Evolutionary conservation across 1,284 basidiomycete genomes (phyloP).

Genomic region (Puccinia triticina): DNA sequence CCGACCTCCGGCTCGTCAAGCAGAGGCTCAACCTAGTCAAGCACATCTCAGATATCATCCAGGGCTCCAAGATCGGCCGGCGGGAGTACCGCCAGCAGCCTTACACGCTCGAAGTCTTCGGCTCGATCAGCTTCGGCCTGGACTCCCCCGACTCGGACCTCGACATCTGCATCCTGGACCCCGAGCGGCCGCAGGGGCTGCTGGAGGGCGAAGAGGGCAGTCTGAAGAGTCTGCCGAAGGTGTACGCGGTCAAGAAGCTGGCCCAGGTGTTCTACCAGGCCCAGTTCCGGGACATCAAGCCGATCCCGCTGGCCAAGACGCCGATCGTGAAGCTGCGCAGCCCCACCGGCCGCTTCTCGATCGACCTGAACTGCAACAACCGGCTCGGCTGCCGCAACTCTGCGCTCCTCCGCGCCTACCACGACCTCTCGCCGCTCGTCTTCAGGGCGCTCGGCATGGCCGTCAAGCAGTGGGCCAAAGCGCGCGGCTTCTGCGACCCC

Average conservation of each 20-base stretch:
- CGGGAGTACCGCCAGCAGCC: not conserved
- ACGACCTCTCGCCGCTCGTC: conserved; percentile 16
- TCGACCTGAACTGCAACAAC: conserved; percentile 45
- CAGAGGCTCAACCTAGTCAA: not conserved
- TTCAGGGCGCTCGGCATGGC: conserved; percentile 28
- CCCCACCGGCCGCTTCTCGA: conserved; percentile 10
- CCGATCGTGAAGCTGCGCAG: conserved; percentile 34
- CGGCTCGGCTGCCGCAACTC: conserved; percentile 31
- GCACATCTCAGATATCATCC: not conserved
- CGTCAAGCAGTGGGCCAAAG: conserved; percentile 44
- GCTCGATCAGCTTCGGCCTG: conserved; percentile 34
- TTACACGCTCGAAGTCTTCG: conserved; percentile 16
- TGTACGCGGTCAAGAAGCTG: conserved; percentile 19
- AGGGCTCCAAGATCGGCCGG: not conserved
- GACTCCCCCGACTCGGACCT: conserved; percentile 36
- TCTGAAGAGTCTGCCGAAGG: not conserved
- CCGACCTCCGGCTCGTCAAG: not conserved
- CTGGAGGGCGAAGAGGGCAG: not conserved
- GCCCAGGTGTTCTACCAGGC: not conserved
- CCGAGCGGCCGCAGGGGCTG: conserved; percentile 10
- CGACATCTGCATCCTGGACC: conserved; percentile 42
- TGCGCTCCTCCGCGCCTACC: conserved; percentile 23
- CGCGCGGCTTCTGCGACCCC: conserved; percentile 43
- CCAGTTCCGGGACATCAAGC: conserved; percentile 17
- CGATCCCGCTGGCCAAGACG: conserved; percentile 17